Conservation (phyloP, 2,329 filamentous ascomycete genomes). For the Tolypocladium sp. region DNA sequence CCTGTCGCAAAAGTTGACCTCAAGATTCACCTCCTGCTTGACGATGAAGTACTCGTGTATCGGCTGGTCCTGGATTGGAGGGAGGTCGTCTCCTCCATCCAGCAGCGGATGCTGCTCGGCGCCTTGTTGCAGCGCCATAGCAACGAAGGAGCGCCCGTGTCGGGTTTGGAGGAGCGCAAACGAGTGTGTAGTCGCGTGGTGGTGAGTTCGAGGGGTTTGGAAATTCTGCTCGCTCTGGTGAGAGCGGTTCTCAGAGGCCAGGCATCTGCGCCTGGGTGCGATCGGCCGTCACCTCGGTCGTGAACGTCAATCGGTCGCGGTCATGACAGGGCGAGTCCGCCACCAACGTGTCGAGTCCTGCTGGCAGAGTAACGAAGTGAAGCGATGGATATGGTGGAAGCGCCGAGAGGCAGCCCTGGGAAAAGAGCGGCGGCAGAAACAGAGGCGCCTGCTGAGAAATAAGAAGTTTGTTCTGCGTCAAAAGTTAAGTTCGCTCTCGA, state of each 20-base stretch:
- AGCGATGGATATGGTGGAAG: not conserved
- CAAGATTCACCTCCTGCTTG: conserved; percentile 81
- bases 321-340: not conserved
- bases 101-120: conserved; percentile 16
- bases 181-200: not conserved
- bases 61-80: conserved; percentile 23
- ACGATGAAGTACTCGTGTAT: conserved; percentile 46
- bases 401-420: not conserved
- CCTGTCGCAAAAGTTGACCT: conserved; percentile 75
- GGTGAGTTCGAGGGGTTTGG: not conserved
- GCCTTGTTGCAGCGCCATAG: conserved; percentile 4
- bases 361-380: not conserved
- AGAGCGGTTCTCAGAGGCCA: not conserved
- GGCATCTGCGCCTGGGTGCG: not conserved
- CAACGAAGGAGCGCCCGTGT: not conserved
- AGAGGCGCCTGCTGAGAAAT: not conserved
- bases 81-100: conserved; percentile 20
- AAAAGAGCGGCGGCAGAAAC: not conserved
- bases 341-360: not conserved
- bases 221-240: not conserved
- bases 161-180: not conserved
- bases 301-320: not conserved
- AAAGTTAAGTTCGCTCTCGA: not conserved
- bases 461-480: not conserved
- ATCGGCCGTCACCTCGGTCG: not conserved